phyloP scores from a whole-genome alignment of 2,329 filamentous ascomycete genomes.

The Colletotrichum salicis region DNA sequence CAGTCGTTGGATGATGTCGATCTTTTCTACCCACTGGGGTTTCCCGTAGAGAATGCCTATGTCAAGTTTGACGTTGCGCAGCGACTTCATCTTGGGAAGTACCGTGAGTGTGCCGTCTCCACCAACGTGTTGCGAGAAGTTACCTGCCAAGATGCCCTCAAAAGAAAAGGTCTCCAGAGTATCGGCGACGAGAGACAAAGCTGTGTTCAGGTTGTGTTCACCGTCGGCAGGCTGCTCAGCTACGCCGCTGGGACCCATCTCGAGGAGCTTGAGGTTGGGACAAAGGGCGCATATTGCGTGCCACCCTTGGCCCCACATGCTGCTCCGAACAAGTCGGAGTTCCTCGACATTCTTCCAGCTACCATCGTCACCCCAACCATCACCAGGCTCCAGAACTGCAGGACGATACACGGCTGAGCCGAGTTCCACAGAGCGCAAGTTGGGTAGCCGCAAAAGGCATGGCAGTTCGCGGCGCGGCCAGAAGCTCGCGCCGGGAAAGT shows the following conservation, averaged over 20 bases:
- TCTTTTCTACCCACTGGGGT: slow-evolving; percentile 8
- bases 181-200: slow-evolving; percentile 21
- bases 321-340: slow-evolving; percentile 30
- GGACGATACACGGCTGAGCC: slow-evolving; percentile 30
- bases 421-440: slow-evolving; percentile 28
- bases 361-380: slow-evolving; percentile 33
- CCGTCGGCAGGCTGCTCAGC: slow-evolving; percentile 30
- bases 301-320: slow-evolving; percentile 34
- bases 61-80: slow-evolving; percentile 31
- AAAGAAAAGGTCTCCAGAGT: slow-evolving; percentile 32
- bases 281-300: slow-evolving; percentile 33
- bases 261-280: slow-evolving; percentile 32
- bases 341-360: slow-evolving; percentile 36
- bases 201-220: slow-evolving; percentile 33
- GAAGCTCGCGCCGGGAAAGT: slow-evolving; percentile 30
- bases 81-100: slow-evolving; percentile 28
- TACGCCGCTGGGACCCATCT: slow-evolving; percentile 31
- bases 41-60: slow-evolving; percentile 24
- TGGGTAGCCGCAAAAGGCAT: slow-evolving; percentile 28
- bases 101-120: slow-evolving; percentile 26
- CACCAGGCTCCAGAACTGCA: slow-evolving; percentile 24
- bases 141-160: slow-evolving; percentile 27
- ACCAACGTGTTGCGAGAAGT: slow-evolving; percentile 29
- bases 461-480: slow-evolving; percentile 33
- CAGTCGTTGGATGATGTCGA: slow-evolving; percentile 12